These are phyloP conservation scores for Acanthamoeba quina DNA, from an alignment of 208 protist species.

Conservation along the genomic window DNA sequence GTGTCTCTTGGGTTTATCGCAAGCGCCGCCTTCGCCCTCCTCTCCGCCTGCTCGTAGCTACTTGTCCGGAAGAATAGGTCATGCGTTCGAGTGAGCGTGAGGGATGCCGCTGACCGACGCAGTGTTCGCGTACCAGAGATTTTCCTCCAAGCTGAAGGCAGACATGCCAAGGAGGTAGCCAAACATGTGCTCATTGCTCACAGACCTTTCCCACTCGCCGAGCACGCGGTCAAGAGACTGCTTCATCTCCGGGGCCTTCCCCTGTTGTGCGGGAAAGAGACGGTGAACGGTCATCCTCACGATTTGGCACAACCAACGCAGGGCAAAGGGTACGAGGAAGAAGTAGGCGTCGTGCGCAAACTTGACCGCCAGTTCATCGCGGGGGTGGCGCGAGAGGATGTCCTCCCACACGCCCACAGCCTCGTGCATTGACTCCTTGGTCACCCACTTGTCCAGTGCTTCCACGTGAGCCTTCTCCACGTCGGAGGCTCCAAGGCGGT, in stretches of 20 bases:
- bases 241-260: slow-evolving; percentile 23
- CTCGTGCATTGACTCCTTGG: slow-evolving; percentile 11
- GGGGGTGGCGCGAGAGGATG: slow-evolving; percentile 28
- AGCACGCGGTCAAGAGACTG: neutral
- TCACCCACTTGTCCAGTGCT: slow-evolving; percentile 25
- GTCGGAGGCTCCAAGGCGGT: neutral
- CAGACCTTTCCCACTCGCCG: neutral
- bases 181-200: neutral
- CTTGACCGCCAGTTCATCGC: slow-evolving; percentile 49
- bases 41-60: slow-evolving; percentile 28
- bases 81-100: neutral
- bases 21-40: neutral
- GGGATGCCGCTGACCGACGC: neutral
- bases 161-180: slow-evolving; percentile 42
- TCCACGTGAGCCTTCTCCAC: slow-evolving; percentile 12
- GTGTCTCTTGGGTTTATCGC: slow-evolving; percentile 31
- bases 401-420: slow-evolving; percentile 29
- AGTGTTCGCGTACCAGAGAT: neutral
- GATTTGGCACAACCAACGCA: neutral
- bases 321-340: slow-evolving; percentile 20
- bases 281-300: neutral
- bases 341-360: slow-evolving; percentile 48
- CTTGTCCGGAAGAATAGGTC: neutral
- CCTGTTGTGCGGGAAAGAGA: slow-evolving; percentile 4
- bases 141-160: slow-evolving; percentile 30